These are phyloP conservation scores for Botryotinia calthae DNA, from an alignment of 2,329 filamentous ascomycete species.

Conservation along the genomic window DNA sequence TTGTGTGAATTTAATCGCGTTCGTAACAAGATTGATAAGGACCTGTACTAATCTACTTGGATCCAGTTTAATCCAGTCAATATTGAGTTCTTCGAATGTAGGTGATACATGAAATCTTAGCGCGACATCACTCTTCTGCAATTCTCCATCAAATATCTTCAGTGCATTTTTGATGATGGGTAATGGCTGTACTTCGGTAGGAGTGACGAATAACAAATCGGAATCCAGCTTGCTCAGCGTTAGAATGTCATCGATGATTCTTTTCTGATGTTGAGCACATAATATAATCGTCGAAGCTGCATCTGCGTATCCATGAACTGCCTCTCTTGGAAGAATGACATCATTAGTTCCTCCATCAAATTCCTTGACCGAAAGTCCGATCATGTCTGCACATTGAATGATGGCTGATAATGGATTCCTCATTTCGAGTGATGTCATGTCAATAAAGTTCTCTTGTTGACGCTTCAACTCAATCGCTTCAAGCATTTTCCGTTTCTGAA, in stretches of 20 bases:
- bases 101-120: constrained; percentile 62
- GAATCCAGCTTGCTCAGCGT: constrained; percentile 70
- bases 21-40: constrained; percentile 76
- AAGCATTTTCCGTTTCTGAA: constrained; percentile 44
- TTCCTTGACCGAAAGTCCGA: constrained; percentile 44
- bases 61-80: constrained; percentile 68
- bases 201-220: constrained; percentile 66
- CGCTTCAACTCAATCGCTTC: constrained; percentile 59
- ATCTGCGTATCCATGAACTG: constrained; percentile 60
- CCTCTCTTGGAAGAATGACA: constrained; percentile 48
- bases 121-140: constrained; percentile 65
- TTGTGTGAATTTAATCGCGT: constrained; percentile 79
- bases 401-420: constrained; percentile 72
- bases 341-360: constrained; percentile 65
- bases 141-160: constrained; percentile 76
- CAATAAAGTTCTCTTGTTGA: constrained; percentile 79
- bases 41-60: constrained; percentile 74
- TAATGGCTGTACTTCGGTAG: constrained; percentile 67
- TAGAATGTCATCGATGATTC: constrained; percentile 66
- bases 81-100: constrained; percentile 55
- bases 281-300: constrained; percentile 79
- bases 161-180: constrained; percentile 63
- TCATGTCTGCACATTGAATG: constrained; percentile 67
- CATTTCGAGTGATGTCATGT: constrained; percentile 71
- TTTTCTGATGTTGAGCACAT: constrained; percentile 70